Conservation (phyloP, 768 basidiomycete species). For the Kwoniella dejecticola region DNA sequence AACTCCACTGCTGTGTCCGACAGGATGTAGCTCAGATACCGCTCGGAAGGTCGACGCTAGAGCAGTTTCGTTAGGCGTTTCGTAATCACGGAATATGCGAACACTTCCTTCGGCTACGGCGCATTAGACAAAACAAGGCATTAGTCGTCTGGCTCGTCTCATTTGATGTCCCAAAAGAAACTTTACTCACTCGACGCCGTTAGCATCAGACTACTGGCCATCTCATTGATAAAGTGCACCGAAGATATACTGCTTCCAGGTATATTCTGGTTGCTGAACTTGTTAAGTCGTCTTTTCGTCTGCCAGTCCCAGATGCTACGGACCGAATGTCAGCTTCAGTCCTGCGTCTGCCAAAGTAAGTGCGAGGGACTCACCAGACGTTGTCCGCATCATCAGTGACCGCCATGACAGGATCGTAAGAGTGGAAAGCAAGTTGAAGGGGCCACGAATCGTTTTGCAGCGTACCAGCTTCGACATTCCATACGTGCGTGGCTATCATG, state of each 20-base stretch:
- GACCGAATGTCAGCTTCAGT: not conserved
- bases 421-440: constrained; percentile 76
- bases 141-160: no score
- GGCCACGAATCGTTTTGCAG: constrained; percentile 56
- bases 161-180: no score
- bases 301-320: constrained; percentile 94
- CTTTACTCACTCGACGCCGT: constrained; percentile 80
- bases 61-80: constrained; percentile 72
- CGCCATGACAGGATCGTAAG: constrained; percentile 85
- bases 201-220: constrained; percentile 84
- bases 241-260: constrained; percentile 80
- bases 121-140: not conserved
- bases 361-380: constrained; percentile 65
- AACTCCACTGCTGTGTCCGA: constrained; percentile 75
- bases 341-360: constrained; percentile 22
- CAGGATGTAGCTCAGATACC: constrained; percentile 72
- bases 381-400: constrained; percentile 82
- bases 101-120: constrained; percentile 82
- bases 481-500: constrained; percentile 45
- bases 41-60: constrained; percentile 94
- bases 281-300: constrained; percentile 70
- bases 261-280: constrained; percentile 87
- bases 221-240: constrained; percentile 91
- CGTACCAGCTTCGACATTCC: constrained; percentile 56
- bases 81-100: constrained; percentile 89